A percentile compares a stretch with the other conserved stretches of the same genome.
These are phyloP conservation scores for Cladophialophora psammophila DNA, from an alignment of 2,329 filamentous ascomycete species.

Conservation along the genomic window DNA sequence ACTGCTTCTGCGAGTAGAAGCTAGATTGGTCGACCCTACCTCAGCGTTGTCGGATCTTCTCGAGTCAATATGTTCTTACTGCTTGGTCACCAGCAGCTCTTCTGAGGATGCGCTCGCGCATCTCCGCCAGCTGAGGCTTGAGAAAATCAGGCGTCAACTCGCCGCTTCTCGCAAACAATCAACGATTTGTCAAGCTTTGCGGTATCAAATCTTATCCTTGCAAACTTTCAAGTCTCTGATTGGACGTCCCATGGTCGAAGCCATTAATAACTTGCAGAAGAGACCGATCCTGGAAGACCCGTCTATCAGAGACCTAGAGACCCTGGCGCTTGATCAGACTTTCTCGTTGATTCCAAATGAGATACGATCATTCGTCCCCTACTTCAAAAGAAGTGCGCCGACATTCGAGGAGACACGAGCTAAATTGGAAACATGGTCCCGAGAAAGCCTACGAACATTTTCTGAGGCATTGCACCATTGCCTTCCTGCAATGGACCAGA, in stretches of 20 bases:
- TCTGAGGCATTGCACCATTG: conserved; percentile 68
- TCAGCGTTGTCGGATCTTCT: conserved; percentile 62
- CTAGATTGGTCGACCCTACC: conserved; percentile 55
- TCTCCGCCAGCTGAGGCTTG: conserved; percentile 76
- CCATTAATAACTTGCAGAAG: conserved; percentile 72
- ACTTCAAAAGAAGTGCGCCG: conserved; percentile 81
- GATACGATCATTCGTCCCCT: conserved; percentile 84
- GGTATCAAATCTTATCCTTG: conserved; percentile 77
- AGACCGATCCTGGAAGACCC: conserved; percentile 75
- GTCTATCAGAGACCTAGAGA: conserved; percentile 60
- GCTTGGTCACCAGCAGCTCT: conserved; percentile 79
- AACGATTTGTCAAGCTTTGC: conserved; percentile 69
- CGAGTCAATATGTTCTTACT: conserved; percentile 80
- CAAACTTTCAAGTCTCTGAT: conserved; percentile 78
- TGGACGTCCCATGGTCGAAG: conserved; percentile 73
- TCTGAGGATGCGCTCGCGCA: conserved; percentile 79
- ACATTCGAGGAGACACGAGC: conserved; percentile 66
- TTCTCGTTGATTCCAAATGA: conserved; percentile 82
- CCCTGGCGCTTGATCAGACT: conserved; percentile 76
- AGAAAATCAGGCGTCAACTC: conserved; percentile 71
- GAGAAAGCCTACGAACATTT: conserved; percentile 65
- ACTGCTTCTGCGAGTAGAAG: conserved; percentile 70
- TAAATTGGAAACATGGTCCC: conserved; percentile 70
- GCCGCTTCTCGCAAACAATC: conserved; percentile 59
- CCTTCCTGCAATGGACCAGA: conserved; percentile 67